Base-by-base conservation (phyloP, 2,329 filamentous ascomycete species). In the Curvularia sp. region DNA sequence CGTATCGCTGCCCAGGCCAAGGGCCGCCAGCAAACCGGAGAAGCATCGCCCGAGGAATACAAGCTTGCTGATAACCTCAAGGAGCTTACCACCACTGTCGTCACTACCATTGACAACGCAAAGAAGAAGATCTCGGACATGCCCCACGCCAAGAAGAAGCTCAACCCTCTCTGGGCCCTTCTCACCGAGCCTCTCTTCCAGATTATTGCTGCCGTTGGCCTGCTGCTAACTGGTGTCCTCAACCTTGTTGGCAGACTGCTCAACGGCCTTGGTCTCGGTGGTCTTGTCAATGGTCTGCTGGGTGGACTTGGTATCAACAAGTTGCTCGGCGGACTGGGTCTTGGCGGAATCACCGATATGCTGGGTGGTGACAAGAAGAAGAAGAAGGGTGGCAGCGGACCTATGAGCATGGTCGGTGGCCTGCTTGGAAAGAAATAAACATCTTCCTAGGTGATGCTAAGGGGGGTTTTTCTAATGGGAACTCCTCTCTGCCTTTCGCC, bases 61-160 rank as follows among this genome's bases (percentile, higher is more conserved):
- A 88, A 88, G 60, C 87, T 97, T 15, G 93, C 93, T 4, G 92
- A 97, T 57, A 81, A 89, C 9, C 86, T 97, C 67, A 96, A 96
- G 82, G 92, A 92, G 80, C 84, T 97, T 58, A 94, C 93, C 0
- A 89, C 89, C 20, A 89, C 87, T 26, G 90, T 97, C 22, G 89
- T 90, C 47, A 88, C 89, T 70, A 92, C 89, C 24, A 94, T 97
- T 67, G 93, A 97, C 73, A 88, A 89, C 63, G 90, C 91, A 26
- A 95, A 93, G 86, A 91, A 89, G 81, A 91, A 91, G 82, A 90
- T 97, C 61, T 88, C 90, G 72, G 90, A 91, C 73, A 95, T 97
- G 91, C 93, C 93, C 5, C 90, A 96, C 67, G 93, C 92, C 43
- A 96, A 97, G 89, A 94, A 96, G 84, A 89, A 94, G 82, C 85